Evolutionary conservation across 495 filamentous ascomycete species (phyloP), one percentile per base, ranked within the genome.

Genomic region (Aspergillus incahuasiensis): DNA sequence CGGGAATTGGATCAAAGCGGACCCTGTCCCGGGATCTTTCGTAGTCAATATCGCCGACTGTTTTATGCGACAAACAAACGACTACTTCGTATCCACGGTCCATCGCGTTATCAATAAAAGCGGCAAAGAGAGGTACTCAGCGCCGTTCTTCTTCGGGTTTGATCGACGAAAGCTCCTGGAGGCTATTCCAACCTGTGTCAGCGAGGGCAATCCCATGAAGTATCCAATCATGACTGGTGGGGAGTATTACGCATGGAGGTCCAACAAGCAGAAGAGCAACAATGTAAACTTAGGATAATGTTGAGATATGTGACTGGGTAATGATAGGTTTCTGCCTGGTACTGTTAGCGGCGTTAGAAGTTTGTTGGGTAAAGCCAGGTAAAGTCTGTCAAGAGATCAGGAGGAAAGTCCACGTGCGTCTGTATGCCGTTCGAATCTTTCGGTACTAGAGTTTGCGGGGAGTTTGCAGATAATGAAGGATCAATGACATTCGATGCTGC

Each of bases 101-200:
- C 46, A 48, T 34, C 46, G 46, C 3, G 46, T 48, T n/a, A 48
- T 48, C 28, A 48, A 48, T 20, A 34, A 35, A n/a, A 48, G 46
- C n/a, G 46, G 46, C 1, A 19, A 48, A 6, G 46, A 48, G 46
- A 48, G 46, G 16, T 35, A 48, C 19, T 48, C 46, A 3, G 46
- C 25, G 28, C 46, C 46, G 16, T 48, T 48, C 28, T 48, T 48
- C 13, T 48, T 34, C 8, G 46, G 46, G 1, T 48, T 48, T 19
- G 46, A 48, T 20, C 28, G 46, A 16, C 1, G 30, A 6, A 48
- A 18, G 46, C n/a, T 48, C 12, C 18, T 48, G 15, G 25, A 48
- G 25, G 15, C 46, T n/a, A 15, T 48, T 20, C 5, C 1, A 16
- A 48, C 28, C 4, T 48, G 46, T 34, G 46, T 48, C 25, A 48